phyloP scores from a whole-genome alignment of 495 filamentous ascomycete species.

The Eremomyces bilateralis region DNA sequence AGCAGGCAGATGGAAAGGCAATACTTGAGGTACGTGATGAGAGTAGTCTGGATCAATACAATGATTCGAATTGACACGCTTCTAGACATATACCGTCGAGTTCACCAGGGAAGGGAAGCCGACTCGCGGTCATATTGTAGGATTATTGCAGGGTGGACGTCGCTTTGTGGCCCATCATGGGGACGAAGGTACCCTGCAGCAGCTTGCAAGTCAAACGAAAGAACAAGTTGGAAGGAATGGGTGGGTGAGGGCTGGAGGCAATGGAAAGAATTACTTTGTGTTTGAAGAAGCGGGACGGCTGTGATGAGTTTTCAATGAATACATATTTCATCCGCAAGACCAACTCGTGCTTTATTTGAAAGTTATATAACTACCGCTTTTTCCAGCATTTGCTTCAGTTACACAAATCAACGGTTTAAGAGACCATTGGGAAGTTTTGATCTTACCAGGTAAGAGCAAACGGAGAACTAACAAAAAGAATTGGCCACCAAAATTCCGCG shows the following conservation, averaged over 20 bases:
- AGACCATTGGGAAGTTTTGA: too few species aligned
- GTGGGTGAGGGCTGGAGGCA: slow-evolving; percentile 13
- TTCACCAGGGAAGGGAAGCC: slow-evolving; percentile 26
- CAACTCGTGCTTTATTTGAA: too few species aligned
- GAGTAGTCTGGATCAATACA: neutral
- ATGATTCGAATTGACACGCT: neutral
- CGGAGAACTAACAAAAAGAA: too few species aligned
- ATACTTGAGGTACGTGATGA: slow-evolving; percentile 25
- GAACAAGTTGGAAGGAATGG: slow-evolving; percentile 24
- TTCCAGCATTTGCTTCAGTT: too few species aligned
- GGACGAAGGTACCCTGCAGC: slow-evolving; percentile 20
- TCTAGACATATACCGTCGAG: slow-evolving; percentile 33
- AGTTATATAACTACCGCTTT: too few species aligned
- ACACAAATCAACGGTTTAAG: too few species aligned
- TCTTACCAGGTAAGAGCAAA: too few species aligned
- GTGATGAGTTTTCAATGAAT: slow-evolving; percentile 5
- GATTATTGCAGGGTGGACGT: slow-evolving; percentile 20
- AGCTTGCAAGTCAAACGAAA: slow-evolving; percentile 9
- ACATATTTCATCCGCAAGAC: too few species aligned
- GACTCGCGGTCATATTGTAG: slow-evolving; percentile 24
- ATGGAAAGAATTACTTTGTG: slow-evolving; percentile 22
- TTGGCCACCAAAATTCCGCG: too few species aligned
- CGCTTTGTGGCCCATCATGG: slow-evolving; percentile 30
- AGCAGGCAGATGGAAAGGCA: slow-evolving; percentile 22
- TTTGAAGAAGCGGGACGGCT: slow-evolving; percentile 15